These are phyloP conservation scores for Syncephalastrum sp. DNA, from an alignment of 371 early-diverging fungal genomes.

Conservation along the genomic window DNA sequence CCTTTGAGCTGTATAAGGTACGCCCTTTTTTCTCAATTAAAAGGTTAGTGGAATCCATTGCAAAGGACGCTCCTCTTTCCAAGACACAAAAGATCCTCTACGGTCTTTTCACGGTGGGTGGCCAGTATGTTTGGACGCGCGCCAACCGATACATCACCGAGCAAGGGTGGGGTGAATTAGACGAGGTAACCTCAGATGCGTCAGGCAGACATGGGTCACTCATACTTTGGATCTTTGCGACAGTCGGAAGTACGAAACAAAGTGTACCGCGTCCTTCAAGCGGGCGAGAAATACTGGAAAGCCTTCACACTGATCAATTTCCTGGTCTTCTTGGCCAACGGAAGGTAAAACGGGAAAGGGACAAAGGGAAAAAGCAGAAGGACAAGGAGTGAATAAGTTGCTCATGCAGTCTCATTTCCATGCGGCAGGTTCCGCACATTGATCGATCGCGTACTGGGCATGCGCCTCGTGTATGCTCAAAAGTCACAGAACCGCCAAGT, in stretches of 20 bases:
- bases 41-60: constrained; percentile 57
- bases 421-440: constrained; percentile 65
- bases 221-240: too few species aligned
- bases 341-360: constrained; percentile 53
- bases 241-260: constrained; percentile 56
- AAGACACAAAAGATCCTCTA: constrained; percentile 60
- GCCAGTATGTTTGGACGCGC: constrained; percentile 73
- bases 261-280: constrained; percentile 65
- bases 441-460: constrained; percentile 73
- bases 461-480: constrained; percentile 82
- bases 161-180: constrained; percentile 81
- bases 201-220: too few species aligned
- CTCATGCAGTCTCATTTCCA: not conserved
- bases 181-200: constrained; percentile 39
- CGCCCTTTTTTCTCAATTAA: too few species aligned
- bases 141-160: constrained; percentile 58
- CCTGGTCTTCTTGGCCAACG: constrained; percentile 78
- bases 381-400: not conserved
- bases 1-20: not conserved
- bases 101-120: constrained; percentile 66
- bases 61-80: constrained; percentile 60
- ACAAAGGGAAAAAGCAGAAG: not conserved
- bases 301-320: constrained; percentile 75
- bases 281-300: constrained; percentile 65
- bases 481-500: constrained; percentile 76